Conservation (phyloP, 306 rosid genomes). For the Rosa rugosa region DNA sequence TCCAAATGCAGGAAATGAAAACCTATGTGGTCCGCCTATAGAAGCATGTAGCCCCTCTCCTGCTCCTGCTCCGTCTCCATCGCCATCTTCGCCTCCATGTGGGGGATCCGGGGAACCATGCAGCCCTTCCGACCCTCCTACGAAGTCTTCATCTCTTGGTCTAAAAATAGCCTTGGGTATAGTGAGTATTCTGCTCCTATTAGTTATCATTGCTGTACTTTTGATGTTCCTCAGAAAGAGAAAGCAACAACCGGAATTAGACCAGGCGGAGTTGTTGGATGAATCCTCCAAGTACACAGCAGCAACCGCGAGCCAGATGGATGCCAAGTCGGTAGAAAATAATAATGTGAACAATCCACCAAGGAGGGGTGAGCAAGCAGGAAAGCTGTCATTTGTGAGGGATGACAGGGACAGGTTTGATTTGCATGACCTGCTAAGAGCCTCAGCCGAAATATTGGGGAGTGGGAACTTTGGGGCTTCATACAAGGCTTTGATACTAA, state of each 20-base stretch:
- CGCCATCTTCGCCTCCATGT: not conserved
- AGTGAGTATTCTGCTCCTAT: constrained; percentile 24
- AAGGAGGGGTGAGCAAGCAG: constrained; percentile 43
- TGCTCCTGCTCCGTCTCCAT: not conserved
- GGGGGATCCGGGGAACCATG: no score
- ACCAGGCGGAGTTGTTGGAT: constrained; percentile 13
- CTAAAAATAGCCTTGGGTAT: constrained; percentile 38
- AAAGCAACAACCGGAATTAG: not conserved
- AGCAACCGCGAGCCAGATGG: constrained; percentile 4
- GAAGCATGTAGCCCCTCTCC: constrained; percentile 30
- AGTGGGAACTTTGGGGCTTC: constrained; percentile 90
- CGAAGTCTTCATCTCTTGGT: not conserved
- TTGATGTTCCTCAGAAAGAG: constrained; percentile 32
- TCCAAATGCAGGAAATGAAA: constrained; percentile 46
- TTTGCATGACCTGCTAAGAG: constrained; percentile 65
- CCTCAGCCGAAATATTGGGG: constrained; percentile 88
- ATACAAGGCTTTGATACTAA: constrained; percentile 61
- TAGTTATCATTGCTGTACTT: constrained; percentile 37
- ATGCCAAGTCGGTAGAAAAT: constrained; percentile 3
- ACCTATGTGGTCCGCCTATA: constrained; percentile 65
- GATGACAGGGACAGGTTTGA: constrained; percentile 55
- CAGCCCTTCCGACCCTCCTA: not conserved
- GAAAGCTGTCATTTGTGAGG: constrained; percentile 59
- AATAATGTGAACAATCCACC: not conserved
- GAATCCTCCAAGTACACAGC: constrained; percentile 17